A percentile compares a stretch with the other conserved stretches of the same genome.
Conservation (phyloP, 768 basidiomycete species). For the Suillus spraguei region DNA sequence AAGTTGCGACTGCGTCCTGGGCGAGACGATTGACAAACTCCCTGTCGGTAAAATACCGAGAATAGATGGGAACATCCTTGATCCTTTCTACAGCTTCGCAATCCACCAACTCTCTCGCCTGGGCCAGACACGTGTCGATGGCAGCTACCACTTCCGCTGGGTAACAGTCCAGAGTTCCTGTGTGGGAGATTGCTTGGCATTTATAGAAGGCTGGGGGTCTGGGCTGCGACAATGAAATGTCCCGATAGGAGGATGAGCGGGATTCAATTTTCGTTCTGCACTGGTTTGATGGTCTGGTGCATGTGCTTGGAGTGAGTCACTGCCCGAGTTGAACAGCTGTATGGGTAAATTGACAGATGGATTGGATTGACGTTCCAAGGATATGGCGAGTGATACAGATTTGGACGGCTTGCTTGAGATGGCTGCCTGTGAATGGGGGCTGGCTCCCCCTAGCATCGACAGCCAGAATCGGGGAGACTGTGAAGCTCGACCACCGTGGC, state of each 20-base stretch:
- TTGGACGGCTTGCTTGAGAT: constrained; percentile 44
- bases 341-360: constrained; percentile 16
- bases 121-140: constrained; percentile 29
- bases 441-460: constrained; percentile 75
- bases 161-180: constrained; percentile 18
- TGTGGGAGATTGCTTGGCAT: constrained; percentile 1
- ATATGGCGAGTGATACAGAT: constrained; percentile 22
- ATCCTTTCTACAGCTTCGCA: constrained; percentile 15
- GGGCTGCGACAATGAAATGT: constrained; percentile 7
- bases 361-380: constrained; percentile 15
- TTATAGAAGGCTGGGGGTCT: background rate
- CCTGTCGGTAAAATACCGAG: constrained; percentile 33
- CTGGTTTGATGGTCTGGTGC: constrained; percentile 11
- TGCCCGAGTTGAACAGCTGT: constrained; percentile 23
- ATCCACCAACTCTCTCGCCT: constrained; percentile 16
- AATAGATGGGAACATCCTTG: constrained; percentile 24
- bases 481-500: constrained; percentile 40
- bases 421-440: constrained; percentile 55
- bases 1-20: constrained; percentile 32
- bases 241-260: constrained; percentile 10
- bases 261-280: constrained; percentile 11
- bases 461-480: constrained; percentile 45
- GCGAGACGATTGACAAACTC: constrained; percentile 38
- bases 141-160: constrained; percentile 27
- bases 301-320: constrained; percentile 24